Percentiles rank a stretch among this genome's conserved stretches.
phyloP scores from a whole-genome alignment of 805 yeast genomes.

The Saccharomycopsis microspora region DNA sequence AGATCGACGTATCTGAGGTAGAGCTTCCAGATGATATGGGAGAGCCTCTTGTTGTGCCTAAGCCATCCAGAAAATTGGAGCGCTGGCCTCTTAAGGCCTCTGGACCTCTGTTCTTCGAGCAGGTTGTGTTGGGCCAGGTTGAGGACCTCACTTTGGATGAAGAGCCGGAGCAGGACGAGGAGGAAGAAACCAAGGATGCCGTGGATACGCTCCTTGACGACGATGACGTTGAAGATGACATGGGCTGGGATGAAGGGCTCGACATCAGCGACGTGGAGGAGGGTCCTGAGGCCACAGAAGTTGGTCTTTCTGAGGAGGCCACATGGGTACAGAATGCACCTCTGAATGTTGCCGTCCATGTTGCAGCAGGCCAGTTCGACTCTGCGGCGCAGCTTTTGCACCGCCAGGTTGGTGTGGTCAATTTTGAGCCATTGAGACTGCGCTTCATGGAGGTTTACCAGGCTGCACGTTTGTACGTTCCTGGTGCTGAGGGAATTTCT shows the following conservation, averaged over 20 bases:
- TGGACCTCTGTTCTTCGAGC: slow-evolving; percentile 72
- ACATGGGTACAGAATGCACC: slow-evolving; percentile 76
- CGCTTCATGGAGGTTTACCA: slow-evolving; percentile 80
- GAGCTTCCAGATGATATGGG: slow-evolving; percentile 43
- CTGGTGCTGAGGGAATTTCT: slow-evolving; percentile 65
- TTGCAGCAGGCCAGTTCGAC: slow-evolving; percentile 94
- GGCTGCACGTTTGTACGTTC: slow-evolving; percentile 63
- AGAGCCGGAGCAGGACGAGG: slow-evolving; percentile 17
- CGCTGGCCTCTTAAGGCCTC: slow-evolving; percentile 82
- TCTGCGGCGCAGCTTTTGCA: slow-evolving; percentile 88
- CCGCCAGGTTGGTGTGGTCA: slow-evolving; percentile 78
- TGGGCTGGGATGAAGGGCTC: slow-evolving; percentile 74
- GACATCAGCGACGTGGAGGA: slow-evolving; percentile 47
- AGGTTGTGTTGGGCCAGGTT: slow-evolving; percentile 67
- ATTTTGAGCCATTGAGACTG: slow-evolving; percentile 78
- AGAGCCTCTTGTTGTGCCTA: slow-evolving; percentile 31
- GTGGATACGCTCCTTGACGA: slow-evolving; percentile 30
- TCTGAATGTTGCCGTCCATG: slow-evolving; percentile 81
- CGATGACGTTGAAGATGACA: slow-evolving; percentile 43
- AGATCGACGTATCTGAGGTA: slow-evolving; percentile 47
- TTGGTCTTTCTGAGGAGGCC: slow-evolving; percentile 28
- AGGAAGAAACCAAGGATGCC: slow-evolving; percentile 19
- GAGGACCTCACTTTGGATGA: slow-evolving; percentile 50
- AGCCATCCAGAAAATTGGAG: slow-evolving; percentile 36
- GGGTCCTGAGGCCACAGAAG: slow-evolving; percentile 23